Conservation (phyloP, 164 flowering plant species). For the Platanus orientalis region DNA sequence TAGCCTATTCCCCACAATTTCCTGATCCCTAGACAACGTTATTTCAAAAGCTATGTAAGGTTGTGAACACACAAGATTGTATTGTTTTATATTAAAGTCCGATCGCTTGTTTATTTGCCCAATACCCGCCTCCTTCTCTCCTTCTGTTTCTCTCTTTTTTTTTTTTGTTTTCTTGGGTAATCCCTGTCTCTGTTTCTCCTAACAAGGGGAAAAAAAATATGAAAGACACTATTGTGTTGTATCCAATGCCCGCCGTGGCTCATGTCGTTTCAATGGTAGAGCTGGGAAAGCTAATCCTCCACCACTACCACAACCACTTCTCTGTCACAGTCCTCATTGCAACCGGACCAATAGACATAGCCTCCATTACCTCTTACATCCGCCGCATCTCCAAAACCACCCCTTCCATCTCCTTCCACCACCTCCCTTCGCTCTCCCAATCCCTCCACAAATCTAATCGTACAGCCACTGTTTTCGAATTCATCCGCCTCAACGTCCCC, state of each 20-base stretch:
- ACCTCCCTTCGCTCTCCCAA: neutral
- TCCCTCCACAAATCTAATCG: neutral
- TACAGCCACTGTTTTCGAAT: neutral
- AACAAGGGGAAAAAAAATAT: neutral
- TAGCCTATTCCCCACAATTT: no score
- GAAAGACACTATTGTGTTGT: constrained; percentile 3
- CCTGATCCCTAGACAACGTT: no score
- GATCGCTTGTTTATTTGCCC: no score
- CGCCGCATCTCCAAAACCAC: constrained; percentile 3
- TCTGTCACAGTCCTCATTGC: constrained; percentile 10
- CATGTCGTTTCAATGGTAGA: constrained; percentile 7
- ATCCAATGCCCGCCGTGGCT: neutral
- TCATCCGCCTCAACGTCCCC: constrained; percentile 4
- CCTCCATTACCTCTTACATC: constrained; percentile 4
- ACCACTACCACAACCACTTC: neutral
- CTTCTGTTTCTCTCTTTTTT: no score
- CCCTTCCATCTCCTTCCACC: constrained; percentile 12
- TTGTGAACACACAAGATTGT: no score
- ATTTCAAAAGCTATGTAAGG: no score
- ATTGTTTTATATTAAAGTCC: no score
- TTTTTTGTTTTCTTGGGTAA: no score
- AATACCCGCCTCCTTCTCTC: no score
- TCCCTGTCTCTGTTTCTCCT: neutral
- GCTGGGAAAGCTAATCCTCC: constrained; percentile 11
- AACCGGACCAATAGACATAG: neutral